A percentile compares a stretch with the other conserved stretches of the same genome.
Evolutionary conservation across 352 stramenopile species (phyloP).

Genomic region (Globisporangium abappressorium): DNA sequence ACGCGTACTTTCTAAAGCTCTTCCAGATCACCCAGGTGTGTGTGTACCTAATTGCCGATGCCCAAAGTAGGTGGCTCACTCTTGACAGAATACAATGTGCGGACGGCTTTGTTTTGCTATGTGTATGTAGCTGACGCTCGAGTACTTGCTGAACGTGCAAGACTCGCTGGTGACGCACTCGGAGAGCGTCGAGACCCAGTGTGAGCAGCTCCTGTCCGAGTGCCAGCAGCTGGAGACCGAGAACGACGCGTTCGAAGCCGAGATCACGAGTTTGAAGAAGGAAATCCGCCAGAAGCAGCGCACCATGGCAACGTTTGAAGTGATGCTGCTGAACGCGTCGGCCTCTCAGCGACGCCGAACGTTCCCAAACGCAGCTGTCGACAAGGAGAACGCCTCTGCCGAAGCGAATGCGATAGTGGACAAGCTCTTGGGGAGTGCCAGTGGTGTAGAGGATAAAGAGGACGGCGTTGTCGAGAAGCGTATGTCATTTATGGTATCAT

Average conservation of each 20-base stretch:
- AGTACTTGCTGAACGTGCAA: slow-evolving; percentile 84
- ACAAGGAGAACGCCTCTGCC: slow-evolving; percentile 39
- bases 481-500: slow-evolving; percentile 1
- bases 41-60: background rate
- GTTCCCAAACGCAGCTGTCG: slow-evolving; percentile 9
- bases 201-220: slow-evolving; percentile 53
- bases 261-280: slow-evolving; percentile 65
- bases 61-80: too few relatives aligned
- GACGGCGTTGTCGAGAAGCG: slow-evolving; percentile 25
- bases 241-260: slow-evolving; percentile 55
- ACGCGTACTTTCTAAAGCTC: slow-evolving; percentile 83
- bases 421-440: slow-evolving; percentile 22
- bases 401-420: slow-evolving; percentile 36
- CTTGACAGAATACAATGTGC: too few relatives aligned
- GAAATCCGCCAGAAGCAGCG: slow-evolving; percentile 80
- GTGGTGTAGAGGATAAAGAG: background rate
- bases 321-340: slow-evolving; percentile 71
- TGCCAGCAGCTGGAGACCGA: slow-evolving; percentile 59
- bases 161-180: slow-evolving; percentile 72
- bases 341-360: slow-evolving; percentile 24
- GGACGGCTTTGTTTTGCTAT: background rate
- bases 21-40: slow-evolving; percentile 81
- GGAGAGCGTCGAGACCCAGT: slow-evolving; percentile 65
- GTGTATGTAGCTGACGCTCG: slow-evolving; percentile 59
- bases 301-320: slow-evolving; percentile 76